A percentile compares a stretch with the other conserved stretches of the same genome.
These are phyloP conservation scores for Wickerhamomyces ciferrii DNA, from an alignment of 805 yeast genomes.

Conservation along the genomic window DNA sequence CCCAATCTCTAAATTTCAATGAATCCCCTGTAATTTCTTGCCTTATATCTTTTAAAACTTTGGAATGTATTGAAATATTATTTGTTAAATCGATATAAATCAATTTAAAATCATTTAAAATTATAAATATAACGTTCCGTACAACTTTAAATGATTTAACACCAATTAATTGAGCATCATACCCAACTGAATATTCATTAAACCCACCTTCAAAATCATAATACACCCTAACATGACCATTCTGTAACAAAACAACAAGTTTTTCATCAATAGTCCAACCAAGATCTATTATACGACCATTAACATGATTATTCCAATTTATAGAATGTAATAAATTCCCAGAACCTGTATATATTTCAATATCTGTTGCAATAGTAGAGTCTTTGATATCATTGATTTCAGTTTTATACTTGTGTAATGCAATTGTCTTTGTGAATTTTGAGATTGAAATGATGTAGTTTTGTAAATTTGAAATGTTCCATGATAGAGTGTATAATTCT, in stretches of 20 bases:
- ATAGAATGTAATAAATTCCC: constrained; percentile 25
- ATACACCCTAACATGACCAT: constrained; percentile 52
- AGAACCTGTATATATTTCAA: constrained; percentile 29
- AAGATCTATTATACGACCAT: constrained; percentile 48
- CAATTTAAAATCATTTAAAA: constrained; percentile 36
- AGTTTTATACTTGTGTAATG: neutral
- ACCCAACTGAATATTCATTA: constrained; percentile 40
- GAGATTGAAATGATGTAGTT: constrained; percentile 4
- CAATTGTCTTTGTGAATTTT: constrained; percentile 7
- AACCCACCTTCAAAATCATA: constrained; percentile 65
- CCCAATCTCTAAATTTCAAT: constrained; percentile 13
- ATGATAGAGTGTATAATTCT: constrained; percentile 34
- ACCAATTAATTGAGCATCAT: constrained; percentile 25
- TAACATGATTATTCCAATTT: constrained; percentile 39
- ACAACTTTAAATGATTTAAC: constrained; percentile 33
- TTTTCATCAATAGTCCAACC: constrained; percentile 50
- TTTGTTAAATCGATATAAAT: constrained; percentile 32
- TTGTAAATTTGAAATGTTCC: neutral
- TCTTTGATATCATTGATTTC: neutral
- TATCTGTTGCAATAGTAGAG: neutral
- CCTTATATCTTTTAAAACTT: constrained; percentile 15
- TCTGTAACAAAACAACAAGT: constrained; percentile 48
- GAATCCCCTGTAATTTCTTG: constrained; percentile 2
- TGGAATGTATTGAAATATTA: constrained; percentile 18
- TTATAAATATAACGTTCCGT: constrained; percentile 38